Base-by-base conservation (phyloP, 208 protist species). In the Zelonia costaricensis region DNA sequence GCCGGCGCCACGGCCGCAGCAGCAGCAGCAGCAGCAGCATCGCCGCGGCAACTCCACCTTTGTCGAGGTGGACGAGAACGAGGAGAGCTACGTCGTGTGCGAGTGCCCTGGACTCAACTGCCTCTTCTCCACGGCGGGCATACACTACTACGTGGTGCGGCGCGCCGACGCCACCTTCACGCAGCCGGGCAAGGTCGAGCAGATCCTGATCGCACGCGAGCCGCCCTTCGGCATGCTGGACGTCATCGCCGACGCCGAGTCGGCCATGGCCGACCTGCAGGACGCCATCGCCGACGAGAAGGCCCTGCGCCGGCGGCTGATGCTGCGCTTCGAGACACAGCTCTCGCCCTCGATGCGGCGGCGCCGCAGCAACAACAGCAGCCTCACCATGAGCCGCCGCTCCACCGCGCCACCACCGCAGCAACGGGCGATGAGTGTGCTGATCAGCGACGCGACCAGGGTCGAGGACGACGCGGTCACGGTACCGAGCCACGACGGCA, bases 241-340 rank as follows among this genome's bases (percentile, higher is more conserved):
- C 12, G 48, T 44, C 31, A 94, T 94, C 30, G 55, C 64, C 12
- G 61, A 74, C 16, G 78, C 88, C 1, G 84, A 94, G 58, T 47
- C 46, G 15, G 71, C 78, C n/a, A 87, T 91, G 61, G 59, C 80
- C 12, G 55, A 70, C 10, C 56, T 94, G 53, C 85, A 92, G 64
- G 85, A 92, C 25, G 80, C 75, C 6, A 74, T 92, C 28, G 88
- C 88, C 4, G 73, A 86, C 31, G 71, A 91, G 46, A 91, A 86
- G 64, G 78, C 77, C 10, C 52, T 84, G 56, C 69, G 42, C 45
- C 69, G 76, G n/a, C 59, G 62, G 54, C 5, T 52, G 35, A 16
- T 9, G 6, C 33, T 62, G 27, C 42, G 31, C 30, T 20, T 30
- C 20, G 4, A 42, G 20, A 43, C 57, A 35, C 56, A 38, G 35